Conservation (phyloP, 1,284 basidiomycete genomes). For the Ceratobasidium sp. region DNA sequence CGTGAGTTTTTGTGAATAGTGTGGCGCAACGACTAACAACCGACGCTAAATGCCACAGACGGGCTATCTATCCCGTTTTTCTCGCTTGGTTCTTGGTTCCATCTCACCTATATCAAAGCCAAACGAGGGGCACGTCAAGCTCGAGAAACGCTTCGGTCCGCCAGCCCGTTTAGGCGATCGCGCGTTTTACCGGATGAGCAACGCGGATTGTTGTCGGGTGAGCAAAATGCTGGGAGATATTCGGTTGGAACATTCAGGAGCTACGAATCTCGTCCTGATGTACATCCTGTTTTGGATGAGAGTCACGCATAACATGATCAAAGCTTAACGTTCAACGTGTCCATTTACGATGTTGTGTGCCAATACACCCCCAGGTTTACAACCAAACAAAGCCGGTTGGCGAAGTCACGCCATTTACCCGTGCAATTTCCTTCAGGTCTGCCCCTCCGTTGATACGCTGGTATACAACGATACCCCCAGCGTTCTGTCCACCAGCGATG, state of each 20-base stretch:
- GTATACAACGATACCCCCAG: slow-evolving; percentile 69
- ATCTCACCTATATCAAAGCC: neutral
- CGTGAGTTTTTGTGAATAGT: slow-evolving; percentile 64
- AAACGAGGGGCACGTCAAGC: slow-evolving; percentile 7
- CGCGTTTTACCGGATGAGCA: slow-evolving; percentile 28
- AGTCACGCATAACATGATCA: neutral
- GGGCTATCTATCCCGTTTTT: slow-evolving; percentile 11
- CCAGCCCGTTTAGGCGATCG: slow-evolving; percentile 24
- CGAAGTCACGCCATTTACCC: slow-evolving; percentile 58
- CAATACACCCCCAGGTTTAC: neutral
- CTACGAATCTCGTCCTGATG: neutral
- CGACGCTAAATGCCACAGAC: neutral
- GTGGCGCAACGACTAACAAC: neutral
- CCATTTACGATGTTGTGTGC: neutral
- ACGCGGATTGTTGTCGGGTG: slow-evolving; percentile 10
- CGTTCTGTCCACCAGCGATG: slow-evolving; percentile 66
- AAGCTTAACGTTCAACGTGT: neutral
- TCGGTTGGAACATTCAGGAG: neutral
- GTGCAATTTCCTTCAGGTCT: slow-evolving; percentile 65
- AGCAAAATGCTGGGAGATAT: neutral
- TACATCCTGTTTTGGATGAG: neutral
- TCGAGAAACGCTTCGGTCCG: neutral
- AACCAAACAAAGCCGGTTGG: slow-evolving; percentile 46
- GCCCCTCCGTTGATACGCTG: slow-evolving; percentile 67
- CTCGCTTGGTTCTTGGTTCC: slow-evolving; percentile 23